phyloP scores from a whole-genome alignment of 148 eudicot genomes.

The Hydrangea macrophylla region DNA sequence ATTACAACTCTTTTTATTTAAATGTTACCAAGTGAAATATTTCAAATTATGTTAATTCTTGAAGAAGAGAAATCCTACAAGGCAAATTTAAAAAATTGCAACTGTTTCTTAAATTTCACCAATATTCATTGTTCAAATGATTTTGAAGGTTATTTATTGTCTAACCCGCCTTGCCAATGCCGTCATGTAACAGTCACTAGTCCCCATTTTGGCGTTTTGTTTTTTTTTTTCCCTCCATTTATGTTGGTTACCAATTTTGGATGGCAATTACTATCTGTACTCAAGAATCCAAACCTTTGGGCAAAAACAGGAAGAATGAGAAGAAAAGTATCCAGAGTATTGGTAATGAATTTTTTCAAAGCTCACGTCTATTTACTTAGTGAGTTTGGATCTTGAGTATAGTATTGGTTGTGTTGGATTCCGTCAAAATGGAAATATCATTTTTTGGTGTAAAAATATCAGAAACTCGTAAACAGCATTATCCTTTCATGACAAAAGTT shows the following conservation, averaged over 20 bases:
- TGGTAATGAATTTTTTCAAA: neutral
- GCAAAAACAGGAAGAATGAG: neutral
- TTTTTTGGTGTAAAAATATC: neutral
- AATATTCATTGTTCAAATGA: neutral
- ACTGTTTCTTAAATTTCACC: neutral
- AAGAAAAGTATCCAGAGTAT: neutral
- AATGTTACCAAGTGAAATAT: neutral
- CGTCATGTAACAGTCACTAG: neutral
- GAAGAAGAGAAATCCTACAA: neutral
- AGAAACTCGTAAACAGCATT: neutral
- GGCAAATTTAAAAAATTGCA: neutral
- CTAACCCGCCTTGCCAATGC: neutral
- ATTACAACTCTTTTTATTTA: neutral
- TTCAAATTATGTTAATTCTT: neutral
- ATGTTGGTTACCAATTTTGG: neutral
- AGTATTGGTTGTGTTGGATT: neutral
- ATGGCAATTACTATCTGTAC: neutral
- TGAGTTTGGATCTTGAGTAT: too few relatives aligned
- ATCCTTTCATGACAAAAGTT: neutral
- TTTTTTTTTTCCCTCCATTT: too few relatives aligned
- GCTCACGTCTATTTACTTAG: too few relatives aligned
- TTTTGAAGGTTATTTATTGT: neutral
- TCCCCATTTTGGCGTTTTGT: neutral
- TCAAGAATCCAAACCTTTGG: neutral
- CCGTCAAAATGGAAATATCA: too few relatives aligned